phyloP scores from a whole-genome alignment of 345 rosid genomes.

The Kandelia obovata region DNA sequence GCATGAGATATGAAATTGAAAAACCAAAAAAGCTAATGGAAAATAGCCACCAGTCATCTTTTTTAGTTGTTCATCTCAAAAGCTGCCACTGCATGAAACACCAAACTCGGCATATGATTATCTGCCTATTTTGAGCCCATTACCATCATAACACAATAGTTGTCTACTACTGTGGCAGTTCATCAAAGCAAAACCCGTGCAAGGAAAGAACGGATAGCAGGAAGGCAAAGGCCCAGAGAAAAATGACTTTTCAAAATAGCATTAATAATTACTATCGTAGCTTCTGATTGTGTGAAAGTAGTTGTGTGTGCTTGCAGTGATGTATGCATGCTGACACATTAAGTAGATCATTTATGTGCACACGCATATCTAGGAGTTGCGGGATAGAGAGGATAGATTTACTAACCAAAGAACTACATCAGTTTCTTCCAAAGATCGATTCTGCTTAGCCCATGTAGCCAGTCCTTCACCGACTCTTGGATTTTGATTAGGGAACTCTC shows the following conservation, averaged over 20 bases:
- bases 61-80: background rate
- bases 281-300: no score
- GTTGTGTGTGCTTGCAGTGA: background rate
- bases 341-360: background rate
- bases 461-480: constrained; percentile 87
- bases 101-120: no score
- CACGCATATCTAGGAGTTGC: background rate
- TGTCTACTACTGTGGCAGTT: no score
- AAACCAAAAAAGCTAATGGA: background rate
- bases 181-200: no score
- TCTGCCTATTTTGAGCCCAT: no score
- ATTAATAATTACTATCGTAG: no score
- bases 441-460: constrained; percentile 76
- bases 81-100: background rate
- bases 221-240: background rate
- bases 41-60: background rate
- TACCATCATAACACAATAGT: no score
- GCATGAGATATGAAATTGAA: background rate
- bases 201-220: background rate
- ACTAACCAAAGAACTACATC: constrained; percentile 79
- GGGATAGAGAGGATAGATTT: constrained; percentile 3
- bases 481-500: constrained; percentile 91
- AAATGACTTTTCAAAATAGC: background rate
- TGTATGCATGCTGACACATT: background rate
- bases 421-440: constrained; percentile 76